These are phyloP conservation scores for Salix koriyanagi DNA, from an alignment of 345 rosid species.

Conservation along the genomic window DNA sequence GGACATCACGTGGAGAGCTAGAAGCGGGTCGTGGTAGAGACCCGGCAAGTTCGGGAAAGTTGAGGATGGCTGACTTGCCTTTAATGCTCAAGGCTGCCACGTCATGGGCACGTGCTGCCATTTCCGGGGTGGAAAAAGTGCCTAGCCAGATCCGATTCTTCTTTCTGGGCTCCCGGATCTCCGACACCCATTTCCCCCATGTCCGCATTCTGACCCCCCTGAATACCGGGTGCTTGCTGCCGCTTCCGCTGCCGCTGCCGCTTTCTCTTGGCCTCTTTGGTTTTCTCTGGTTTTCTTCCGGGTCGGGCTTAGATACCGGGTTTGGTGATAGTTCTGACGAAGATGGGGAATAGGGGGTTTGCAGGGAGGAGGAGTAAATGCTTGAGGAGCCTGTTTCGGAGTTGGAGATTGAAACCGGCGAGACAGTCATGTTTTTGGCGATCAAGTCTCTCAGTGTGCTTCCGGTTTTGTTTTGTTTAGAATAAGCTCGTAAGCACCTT, in stretches of 20 bases:
- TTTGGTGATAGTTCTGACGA: slow-evolving; percentile 9
- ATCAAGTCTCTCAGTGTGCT: too few species aligned
- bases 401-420: not conserved
- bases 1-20: slow-evolving; percentile 75
- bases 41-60: slow-evolving; percentile 74
- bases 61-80: slow-evolving; percentile 73
- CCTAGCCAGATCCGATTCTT: slow-evolving; percentile 97
- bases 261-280: not conserved
- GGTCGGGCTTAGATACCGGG: slow-evolving; percentile 2
- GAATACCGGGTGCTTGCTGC: slow-evolving; percentile 53
- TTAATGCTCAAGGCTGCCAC: slow-evolving; percentile 85
- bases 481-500: not conserved
- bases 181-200: slow-evolving; percentile 99
- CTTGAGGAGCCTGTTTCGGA: slow-evolving; percentile 11
- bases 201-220: slow-evolving; percentile 88
- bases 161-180: slow-evolving; percentile 94
- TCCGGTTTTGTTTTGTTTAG: not conserved
- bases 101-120: slow-evolving; percentile 99
- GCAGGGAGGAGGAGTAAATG: slow-evolving; percentile 11
- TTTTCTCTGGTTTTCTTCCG: not conserved
- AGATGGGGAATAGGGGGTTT: slow-evolving; percentile 5
- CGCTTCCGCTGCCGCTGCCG: slow-evolving; percentile 1
- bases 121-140: slow-evolving; percentile 79
- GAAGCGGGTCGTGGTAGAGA: slow-evolving; percentile 77
- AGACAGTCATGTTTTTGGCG: slow-evolving; percentile 1